Evolutionary conservation across 2,329 filamentous ascomycete genomes (phyloP), one percentile per base, ranked within the genome.

Genomic region (Aspergillus aculeatinus): DNA sequence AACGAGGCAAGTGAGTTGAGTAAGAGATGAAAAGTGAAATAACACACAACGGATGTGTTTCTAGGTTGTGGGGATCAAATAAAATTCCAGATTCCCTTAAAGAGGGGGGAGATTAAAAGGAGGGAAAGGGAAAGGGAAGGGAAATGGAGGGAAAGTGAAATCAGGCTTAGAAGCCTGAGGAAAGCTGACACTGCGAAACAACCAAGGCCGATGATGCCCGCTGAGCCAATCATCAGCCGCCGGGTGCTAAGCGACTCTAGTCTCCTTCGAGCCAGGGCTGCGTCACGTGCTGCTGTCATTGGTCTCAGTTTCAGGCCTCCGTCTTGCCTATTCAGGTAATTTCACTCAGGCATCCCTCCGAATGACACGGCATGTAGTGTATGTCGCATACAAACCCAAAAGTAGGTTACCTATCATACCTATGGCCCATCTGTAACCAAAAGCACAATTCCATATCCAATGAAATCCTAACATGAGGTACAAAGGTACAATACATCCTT

Each of bases 251-350:
- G 61, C 63, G 60, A 58, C 44, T 39, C 62, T 63, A 66, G 53
- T 35, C 62, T 29, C 0, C 3, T 44, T 60, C 19, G 2, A 29
- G 51, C 5, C 39, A 42, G 39, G 27, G 16, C 23, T 50, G 35
- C 55, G 58, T 68, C 66, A 68, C 66, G 66, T 67, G 66, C 52
- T 19, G 33, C 25, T 47, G 63, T 57, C 64, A 66, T 67, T 65
- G 62, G 63, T 39, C 57, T n/a, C 7, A 10, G 42, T 27, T 12
- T 44, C 39, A 44, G 39, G 39, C 39, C 39, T 44, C 42, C 44
- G 29, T 31, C n/a, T 48, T 55, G 25, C 23, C 35, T 25, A 3
- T 4, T 27, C 19, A 5, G 39, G 39, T 5, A 10, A 27, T 12
- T n/a, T 48, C 5, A 25, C 48, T 14, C 23, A 23, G 23, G 23